Conservation (phyloP, 2,329 filamentous ascomycete species). For the Teratosphaeria viscida region DNA sequence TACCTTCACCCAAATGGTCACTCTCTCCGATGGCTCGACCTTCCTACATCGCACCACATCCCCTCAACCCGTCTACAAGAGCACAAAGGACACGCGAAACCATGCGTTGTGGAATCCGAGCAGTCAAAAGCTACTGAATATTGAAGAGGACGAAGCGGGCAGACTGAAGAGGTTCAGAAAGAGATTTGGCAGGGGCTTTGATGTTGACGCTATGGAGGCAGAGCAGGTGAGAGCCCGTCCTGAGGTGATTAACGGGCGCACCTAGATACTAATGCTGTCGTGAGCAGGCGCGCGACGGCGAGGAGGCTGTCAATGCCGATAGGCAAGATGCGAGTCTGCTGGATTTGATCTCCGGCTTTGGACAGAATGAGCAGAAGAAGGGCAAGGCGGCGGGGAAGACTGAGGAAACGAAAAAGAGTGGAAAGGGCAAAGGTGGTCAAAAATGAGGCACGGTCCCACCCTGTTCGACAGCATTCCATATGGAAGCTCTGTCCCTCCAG, state of each 20-base stretch:
- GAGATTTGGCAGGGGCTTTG: conserved; percentile 76
- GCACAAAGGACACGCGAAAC: conserved; percentile 78
- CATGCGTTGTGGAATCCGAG: conserved; percentile 83
- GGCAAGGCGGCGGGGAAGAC: conserved; percentile 35
- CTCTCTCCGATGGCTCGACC: conserved; percentile 80
- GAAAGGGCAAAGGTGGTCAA: conserved; percentile 25
- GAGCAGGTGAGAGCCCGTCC: conserved; percentile 15
- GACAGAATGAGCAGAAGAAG: conserved; percentile 25
- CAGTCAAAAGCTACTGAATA: conserved; percentile 67
- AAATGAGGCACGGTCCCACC: conserved; percentile 12
- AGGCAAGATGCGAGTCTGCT: conserved; percentile 45
- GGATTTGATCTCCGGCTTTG: conserved; percentile 45
- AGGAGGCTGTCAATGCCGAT: conserved; percentile 32
- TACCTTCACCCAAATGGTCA: conserved; percentile 93
- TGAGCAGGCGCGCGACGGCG: conserved; percentile 34
- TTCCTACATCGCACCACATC: conserved; percentile 71
- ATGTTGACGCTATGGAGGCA: conserved; percentile 40
- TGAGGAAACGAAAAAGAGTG: conserved; percentile 25
- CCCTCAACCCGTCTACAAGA: conserved; percentile 51
- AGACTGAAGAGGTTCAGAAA: conserved; percentile 75
- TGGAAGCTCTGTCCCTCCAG: background rate
- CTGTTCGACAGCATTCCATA: background rate
- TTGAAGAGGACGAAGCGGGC: conserved; percentile 93
- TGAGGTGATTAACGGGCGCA: background rate
- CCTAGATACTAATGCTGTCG: background rate